phyloP scores from a whole-genome alignment of 495 filamentous ascomycete species.

The Durotheca rogersii region DNA sequence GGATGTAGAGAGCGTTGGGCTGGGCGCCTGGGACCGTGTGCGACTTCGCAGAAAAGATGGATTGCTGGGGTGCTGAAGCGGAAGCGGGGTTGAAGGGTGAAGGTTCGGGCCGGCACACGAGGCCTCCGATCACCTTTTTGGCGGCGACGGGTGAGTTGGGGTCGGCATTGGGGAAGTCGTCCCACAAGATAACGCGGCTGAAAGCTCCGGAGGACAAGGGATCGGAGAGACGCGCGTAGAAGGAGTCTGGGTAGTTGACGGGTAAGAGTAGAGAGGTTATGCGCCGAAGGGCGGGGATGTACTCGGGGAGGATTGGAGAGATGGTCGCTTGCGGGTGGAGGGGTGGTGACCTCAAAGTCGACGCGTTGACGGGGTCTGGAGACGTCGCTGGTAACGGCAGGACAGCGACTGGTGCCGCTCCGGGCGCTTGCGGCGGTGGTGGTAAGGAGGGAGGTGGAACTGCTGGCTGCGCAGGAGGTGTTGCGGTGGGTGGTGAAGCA shows the following conservation, averaged over 20 bases:
- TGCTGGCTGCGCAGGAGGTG: conserved; percentile 14
- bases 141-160: conserved; percentile 22
- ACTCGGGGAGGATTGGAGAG: conserved; percentile 56
- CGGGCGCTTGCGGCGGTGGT: conserved; percentile 16
- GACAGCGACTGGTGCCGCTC: too few relatives aligned
- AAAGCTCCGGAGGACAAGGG: conserved; percentile 66
- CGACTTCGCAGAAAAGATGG: not conserved
- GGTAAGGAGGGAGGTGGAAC: conserved; percentile 25
- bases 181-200: conserved; percentile 71
- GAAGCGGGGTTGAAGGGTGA: conserved; percentile 32
- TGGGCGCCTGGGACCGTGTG: conserved; percentile 25
- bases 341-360: conserved; percentile 29
- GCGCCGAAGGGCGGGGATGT: conserved; percentile 73
- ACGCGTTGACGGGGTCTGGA: conserved; percentile 43
- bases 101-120: conserved; percentile 77
- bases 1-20: conserved; percentile 72
- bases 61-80: not conserved
- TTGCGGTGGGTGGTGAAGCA: conserved; percentile 43
- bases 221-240: conserved; percentile 76
- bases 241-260: conserved; percentile 80
- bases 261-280: conserved; percentile 85
- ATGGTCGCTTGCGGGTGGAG: conserved; percentile 56
- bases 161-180: conserved; percentile 37
- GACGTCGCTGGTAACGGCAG: conserved; percentile 27
- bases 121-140: conserved; percentile 70